Percentiles rank a stretch among this genome's conserved stretches.
These are phyloP conservation scores for Fusarium multiceps DNA, from an alignment of 2,329 filamentous ascomycete genomes.

Conservation along the genomic window DNA sequence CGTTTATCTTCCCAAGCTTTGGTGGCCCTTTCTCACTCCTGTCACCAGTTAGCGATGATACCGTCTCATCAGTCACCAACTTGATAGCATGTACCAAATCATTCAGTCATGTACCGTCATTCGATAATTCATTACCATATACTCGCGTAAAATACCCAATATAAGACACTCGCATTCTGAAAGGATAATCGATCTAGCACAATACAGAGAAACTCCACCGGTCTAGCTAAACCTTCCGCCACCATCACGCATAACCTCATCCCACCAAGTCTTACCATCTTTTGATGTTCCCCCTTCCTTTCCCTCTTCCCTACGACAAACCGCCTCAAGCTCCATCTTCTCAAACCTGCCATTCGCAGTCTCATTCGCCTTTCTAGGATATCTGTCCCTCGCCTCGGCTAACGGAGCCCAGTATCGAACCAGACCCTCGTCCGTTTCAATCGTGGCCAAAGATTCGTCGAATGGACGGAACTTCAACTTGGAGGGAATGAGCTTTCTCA, in stretches of 20 bases:
- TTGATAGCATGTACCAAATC: too few relatives aligned
- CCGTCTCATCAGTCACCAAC: too few relatives aligned
- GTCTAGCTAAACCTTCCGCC: too few relatives aligned
- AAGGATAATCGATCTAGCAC: too few relatives aligned
- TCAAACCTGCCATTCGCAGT: not conserved
- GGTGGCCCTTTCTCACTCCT: too few relatives aligned
- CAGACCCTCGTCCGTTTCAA: not conserved
- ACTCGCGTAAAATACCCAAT: too few relatives aligned
- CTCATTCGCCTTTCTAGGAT: not conserved
- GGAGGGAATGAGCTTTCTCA: not conserved
- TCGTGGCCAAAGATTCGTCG: not conserved
- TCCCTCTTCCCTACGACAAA: not conserved
- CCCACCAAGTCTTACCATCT: not conserved
- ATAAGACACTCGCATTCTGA: too few relatives aligned
- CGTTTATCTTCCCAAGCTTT: too few relatives aligned
- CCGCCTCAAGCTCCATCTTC: not conserved
- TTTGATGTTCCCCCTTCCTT: not conserved
- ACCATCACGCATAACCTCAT: not conserved
- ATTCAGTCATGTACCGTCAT: too few relatives aligned
- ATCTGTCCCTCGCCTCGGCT: not conserved
- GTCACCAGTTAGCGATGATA: too few relatives aligned
- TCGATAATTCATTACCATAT: too few relatives aligned
- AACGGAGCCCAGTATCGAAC: constrained; percentile 11
- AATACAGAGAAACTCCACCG: too few relatives aligned
- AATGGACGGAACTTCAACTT: rapidly evolving